Evolutionary conservation across 2,329 filamentous ascomycete species (phyloP).

Genomic region (Apiospora pterosperma): DNA sequence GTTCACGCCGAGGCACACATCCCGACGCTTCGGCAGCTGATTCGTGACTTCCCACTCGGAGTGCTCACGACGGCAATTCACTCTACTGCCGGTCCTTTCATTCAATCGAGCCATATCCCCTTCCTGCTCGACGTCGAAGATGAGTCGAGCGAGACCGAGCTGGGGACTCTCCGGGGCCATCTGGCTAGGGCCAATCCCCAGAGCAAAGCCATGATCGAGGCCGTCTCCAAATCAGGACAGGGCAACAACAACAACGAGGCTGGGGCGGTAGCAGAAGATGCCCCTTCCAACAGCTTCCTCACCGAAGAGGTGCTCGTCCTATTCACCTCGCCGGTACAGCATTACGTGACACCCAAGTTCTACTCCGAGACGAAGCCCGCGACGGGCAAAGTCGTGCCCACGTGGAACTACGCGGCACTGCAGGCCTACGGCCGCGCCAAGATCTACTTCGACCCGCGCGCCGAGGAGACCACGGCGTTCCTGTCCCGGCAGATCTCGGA

Average conservation of each 20-base stretch:
- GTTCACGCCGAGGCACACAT: constrained; percentile 50
- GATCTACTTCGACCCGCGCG: constrained; percentile 48
- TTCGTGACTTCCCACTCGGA: constrained; percentile 58
- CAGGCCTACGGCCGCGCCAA: constrained; percentile 59
- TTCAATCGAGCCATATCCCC: constrained; percentile 60
- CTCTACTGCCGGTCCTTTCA: constrained; percentile 42
- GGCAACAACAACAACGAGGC: neutral
- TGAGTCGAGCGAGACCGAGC: constrained; percentile 35
- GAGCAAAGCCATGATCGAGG: constrained; percentile 55
- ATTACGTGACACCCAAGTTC: constrained; percentile 68
- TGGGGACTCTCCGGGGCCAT: constrained; percentile 54
- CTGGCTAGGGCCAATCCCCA: constrained; percentile 63
- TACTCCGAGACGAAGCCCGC: constrained; percentile 62
- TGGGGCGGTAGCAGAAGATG: neutral
- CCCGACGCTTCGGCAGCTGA: constrained; percentile 49
- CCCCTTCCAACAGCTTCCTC: constrained; percentile 24
- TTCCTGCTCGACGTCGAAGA: constrained; percentile 52
- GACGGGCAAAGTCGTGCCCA: constrained; percentile 65
- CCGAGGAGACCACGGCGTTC: constrained; percentile 41
- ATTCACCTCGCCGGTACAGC: constrained; percentile 56
- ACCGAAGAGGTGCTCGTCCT: constrained; percentile 58
- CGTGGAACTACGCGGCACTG: constrained; percentile 67
- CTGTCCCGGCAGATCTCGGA: constrained; percentile 50
- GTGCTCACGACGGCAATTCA: constrained; percentile 59
- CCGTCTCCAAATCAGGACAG: constrained; percentile 22